Conservation (phyloP, 306 rosid genomes). For the Rosa rugosa region DNA sequence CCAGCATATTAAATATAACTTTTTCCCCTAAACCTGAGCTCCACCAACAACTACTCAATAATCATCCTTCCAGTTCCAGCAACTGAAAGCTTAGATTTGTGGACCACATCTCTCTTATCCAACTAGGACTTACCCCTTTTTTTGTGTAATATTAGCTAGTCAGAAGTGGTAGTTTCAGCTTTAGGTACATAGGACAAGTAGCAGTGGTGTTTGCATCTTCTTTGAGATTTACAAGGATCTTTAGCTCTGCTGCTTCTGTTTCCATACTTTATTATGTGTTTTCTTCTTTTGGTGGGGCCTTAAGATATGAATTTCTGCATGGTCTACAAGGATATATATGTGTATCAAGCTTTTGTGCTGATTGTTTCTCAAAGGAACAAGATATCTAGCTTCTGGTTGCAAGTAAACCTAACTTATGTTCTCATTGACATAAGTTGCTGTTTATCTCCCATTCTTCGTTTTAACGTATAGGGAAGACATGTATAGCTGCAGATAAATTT, state of each 20-base stretch:
- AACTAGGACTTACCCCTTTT: constrained; percentile 40
- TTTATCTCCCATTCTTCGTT: too few species aligned
- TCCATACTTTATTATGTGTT: constrained; percentile 37
- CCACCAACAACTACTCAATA: constrained; percentile 23
- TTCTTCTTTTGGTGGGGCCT: constrained; percentile 39
- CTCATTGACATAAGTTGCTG: too few species aligned
- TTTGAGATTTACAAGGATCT: neutral
- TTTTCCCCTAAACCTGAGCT: constrained; percentile 41
- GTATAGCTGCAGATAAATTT: too few species aligned
- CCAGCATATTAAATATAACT: too few species aligned
- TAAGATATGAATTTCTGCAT: constrained; percentile 50
- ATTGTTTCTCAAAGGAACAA: too few species aligned
- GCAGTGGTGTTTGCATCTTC: constrained; percentile 23
- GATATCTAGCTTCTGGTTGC: too few species aligned
- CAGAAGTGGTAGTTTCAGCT: constrained; percentile 48
- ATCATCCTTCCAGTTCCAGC: constrained; percentile 63
- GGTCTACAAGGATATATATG: constrained; percentile 29
- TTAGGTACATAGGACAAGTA: constrained; percentile 59
- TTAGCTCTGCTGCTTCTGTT: constrained; percentile 26
- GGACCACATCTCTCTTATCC: constrained; percentile 44
- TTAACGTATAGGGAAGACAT: too few species aligned
- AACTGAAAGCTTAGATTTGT: constrained; percentile 35
- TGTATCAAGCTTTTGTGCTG: constrained; percentile 57
- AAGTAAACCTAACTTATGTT: too few species aligned
- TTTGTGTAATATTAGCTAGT: constrained; percentile 58